Evolutionary conservation across 2,329 filamentous ascomycete species (phyloP), one percentile per base, ranked within the genome.

Genomic region (Aaosphaeria arxii): DNA sequence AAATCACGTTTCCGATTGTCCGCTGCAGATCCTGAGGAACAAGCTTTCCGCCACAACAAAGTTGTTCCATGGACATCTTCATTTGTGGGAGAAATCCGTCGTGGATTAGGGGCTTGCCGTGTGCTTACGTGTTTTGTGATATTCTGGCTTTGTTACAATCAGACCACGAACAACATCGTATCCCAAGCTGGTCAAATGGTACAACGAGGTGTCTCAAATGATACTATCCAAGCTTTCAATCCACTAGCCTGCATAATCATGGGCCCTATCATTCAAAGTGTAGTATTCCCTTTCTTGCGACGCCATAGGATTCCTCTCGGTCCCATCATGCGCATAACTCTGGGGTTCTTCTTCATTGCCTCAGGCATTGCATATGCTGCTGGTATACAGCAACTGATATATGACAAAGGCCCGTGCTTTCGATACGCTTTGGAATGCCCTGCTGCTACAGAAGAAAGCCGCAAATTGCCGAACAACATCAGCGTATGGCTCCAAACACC

Each of bases 401-500:
- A 71, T 44, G 43, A 11, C 1, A 53, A 56, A 1, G 43, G 57
- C 1, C 62, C 64, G 0, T 70, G 67, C 50, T 65, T 62, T 45
- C 42, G 54, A 9, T 48, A 51, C 71, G 57, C 78, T 72, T 53
- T 75, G 72, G 48, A 35, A 32, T 48, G 50, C 2, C n/a, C n/a
- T n/a, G 24, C 17, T 9, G 9, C 32, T 13, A 4, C 24, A 28
- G 11, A 38, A 46, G 45, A 5, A 53, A 54, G 6, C 61, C 63
- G n/a, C n/a, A 7, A 7, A 36, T n/a, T n/a, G n/a, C 33, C 33
- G 7, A 71, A 67, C 32, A 40, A 64, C 5, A 57, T 74, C 1
- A 70, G 62, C 29, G 65, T 76, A 2, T 74, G 71, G 67, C 46
- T 71, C 1, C 72, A 76, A 43, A 47, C 68, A 1, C 73, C 74